Conservation (phyloP, 1,139 yeast species). For the Pneumocystis canis region DNA sequence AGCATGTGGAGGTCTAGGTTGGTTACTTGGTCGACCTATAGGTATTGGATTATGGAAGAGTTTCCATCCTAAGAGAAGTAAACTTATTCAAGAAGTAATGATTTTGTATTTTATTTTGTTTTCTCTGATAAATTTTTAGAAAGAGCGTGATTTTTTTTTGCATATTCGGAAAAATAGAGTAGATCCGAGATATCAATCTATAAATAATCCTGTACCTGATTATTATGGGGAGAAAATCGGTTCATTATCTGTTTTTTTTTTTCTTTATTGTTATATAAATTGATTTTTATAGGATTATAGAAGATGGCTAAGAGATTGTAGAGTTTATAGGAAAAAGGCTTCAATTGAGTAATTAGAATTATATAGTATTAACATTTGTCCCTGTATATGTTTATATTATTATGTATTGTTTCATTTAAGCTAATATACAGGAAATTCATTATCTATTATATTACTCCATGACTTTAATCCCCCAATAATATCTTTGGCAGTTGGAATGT, state of each 20-base stretch:
- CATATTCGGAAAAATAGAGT: slow-evolving; percentile 69
- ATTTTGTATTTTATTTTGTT: neutral
- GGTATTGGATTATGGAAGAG: slow-evolving; percentile 58
- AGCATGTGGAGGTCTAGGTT: slow-evolving; percentile 65
- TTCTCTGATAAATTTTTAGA: slow-evolving; percentile 21
- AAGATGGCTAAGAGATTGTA: slow-evolving; percentile 92
- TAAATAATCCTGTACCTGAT: slow-evolving; percentile 92
- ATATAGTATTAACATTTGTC: neutral
- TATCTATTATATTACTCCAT: slow-evolving; percentile 55
- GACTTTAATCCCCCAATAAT: slow-evolving; percentile 61
- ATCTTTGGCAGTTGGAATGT: slow-evolving; percentile 40
- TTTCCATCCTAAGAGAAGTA: slow-evolving; percentile 27
- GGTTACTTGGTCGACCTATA: slow-evolving; percentile 65
- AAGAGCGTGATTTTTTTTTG: slow-evolving; percentile 59
- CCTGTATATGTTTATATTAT: neutral
- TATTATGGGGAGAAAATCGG: slow-evolving; percentile 94
- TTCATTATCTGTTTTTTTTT: slow-evolving; percentile 26
- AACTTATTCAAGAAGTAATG: slow-evolving; percentile 20
- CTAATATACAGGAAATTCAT: slow-evolving; percentile 52
- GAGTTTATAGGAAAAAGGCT: slow-evolving; percentile 67
- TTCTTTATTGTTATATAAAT: neutral
- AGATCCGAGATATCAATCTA: slow-evolving; percentile 84
- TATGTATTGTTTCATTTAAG: neutral
- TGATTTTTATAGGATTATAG: slow-evolving; percentile 52
- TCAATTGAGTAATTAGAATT: neutral